phyloP scores from a whole-genome alignment of 1,284 basidiomycete genomes.

The Chalciporus sp. region DNA sequence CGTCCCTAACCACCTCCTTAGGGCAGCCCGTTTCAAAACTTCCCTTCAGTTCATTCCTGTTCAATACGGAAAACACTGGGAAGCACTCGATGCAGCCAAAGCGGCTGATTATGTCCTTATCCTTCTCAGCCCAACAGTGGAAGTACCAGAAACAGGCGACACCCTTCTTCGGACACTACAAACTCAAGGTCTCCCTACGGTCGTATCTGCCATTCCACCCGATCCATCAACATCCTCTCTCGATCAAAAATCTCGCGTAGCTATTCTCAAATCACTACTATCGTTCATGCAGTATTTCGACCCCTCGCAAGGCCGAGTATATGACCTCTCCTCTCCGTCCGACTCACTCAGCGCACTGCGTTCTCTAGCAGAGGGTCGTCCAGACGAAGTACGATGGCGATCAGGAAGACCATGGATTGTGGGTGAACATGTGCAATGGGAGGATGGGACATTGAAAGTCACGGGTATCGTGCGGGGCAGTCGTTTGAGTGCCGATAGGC shows the following conservation, averaged over 20 bases:
- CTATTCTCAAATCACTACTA: constrained; percentile 81
- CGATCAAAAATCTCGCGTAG: constrained; percentile 63
- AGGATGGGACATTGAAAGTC: constrained; percentile 62
- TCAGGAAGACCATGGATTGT: constrained; percentile 82
- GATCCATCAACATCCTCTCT: constrained; percentile 45
- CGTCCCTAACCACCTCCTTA: constrained; percentile 34
- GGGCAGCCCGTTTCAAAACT: constrained; percentile 87
- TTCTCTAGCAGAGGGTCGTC: constrained; percentile 79
- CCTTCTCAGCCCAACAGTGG: constrained; percentile 77
- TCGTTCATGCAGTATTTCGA: constrained; percentile 97
- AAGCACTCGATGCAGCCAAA: constrained; percentile 85
- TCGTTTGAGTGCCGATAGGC: constrained; percentile 78
- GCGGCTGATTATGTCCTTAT: constrained; percentile 92
- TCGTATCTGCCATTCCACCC: constrained; percentile 63
- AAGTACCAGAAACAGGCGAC: constrained; percentile 89
- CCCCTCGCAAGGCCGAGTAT: constrained; percentile 74
- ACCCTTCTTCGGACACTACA: constrained; percentile 87
- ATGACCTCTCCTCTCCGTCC: constrained; percentile 61
- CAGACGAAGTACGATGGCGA: constrained; percentile 77
- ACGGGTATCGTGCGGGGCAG: constrained; percentile 86
- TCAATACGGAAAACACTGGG: constrained; percentile 71
- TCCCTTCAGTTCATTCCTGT: constrained; percentile 85
- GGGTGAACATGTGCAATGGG: constrained; percentile 59
- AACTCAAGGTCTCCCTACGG: constrained; percentile 77
- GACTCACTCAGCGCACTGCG: constrained; percentile 76